Evolutionary conservation across 2,329 filamentous ascomycete genomes (phyloP).

Genomic region (Botrytis fragariae): DNA sequence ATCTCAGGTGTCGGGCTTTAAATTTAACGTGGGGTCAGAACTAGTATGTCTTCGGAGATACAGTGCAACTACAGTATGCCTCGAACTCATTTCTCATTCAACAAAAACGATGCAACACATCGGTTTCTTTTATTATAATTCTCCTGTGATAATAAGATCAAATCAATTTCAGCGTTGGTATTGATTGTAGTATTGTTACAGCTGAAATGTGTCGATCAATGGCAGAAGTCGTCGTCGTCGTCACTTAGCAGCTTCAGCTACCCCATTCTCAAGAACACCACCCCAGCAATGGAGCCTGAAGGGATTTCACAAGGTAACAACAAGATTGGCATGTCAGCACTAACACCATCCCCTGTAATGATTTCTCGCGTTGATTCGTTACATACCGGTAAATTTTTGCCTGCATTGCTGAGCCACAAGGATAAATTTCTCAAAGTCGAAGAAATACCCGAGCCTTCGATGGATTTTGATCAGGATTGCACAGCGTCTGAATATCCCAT

Average conservation of each 20-base stretch:
- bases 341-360: neutral
- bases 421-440: neutral
- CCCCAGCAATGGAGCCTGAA: too few relatives aligned
- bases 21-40: neutral
- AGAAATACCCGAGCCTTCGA: neutral
- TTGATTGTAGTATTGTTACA: neutral
- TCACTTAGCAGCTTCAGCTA: too few relatives aligned
- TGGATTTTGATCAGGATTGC: neutral
- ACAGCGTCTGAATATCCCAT: neutral
- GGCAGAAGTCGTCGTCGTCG: neutral
- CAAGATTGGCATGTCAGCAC: slow-evolving; percentile 2
- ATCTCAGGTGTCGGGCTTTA: neutral
- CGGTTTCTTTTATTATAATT: too few relatives aligned
- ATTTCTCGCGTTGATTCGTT: neutral
- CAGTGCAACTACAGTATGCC: too few relatives aligned
- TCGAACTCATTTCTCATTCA: too few relatives aligned
- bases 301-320: too few relatives aligned
- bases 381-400: neutral
- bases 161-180: neutral
- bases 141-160: too few relatives aligned
- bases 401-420: neutral
- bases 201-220: neutral
- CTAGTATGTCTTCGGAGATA: too few relatives aligned
- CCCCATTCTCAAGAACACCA: too few relatives aligned
- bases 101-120: too few relatives aligned